Percentiles rank a stretch among this genome's conserved stretches.
phyloP scores from a whole-genome alignment of 2,329 filamentous ascomycete genomes.

The Fusarium albidum region DNA sequence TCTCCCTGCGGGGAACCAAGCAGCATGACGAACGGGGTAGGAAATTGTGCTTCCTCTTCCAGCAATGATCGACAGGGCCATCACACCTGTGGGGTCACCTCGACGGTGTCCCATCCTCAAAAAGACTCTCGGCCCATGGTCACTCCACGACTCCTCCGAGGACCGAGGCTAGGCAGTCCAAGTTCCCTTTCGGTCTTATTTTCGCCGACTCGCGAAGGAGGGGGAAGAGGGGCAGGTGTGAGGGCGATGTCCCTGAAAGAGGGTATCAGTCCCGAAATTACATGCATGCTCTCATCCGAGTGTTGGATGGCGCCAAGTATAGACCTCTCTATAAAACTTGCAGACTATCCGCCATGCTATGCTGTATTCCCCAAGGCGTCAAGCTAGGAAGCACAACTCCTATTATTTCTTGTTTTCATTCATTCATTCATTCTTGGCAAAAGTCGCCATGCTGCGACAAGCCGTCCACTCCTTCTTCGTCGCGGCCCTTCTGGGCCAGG shows the following conservation, averaged over 20 bases:
- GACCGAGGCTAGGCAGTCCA: neutral
- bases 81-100: neutral
- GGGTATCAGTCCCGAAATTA: constrained; percentile 30
- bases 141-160: neutral
- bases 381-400: neutral
- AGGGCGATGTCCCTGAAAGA: constrained; percentile 8
- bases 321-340: constrained; percentile 14
- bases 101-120: neutral
- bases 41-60: constrained; percentile 14
- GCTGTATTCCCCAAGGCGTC: neutral
- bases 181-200: constrained; percentile 2
- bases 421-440: constrained; percentile 3
- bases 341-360: too few species aligned
- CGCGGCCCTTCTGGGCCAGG: constrained; percentile 18
- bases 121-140: neutral
- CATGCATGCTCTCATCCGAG: constrained; percentile 26
- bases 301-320: constrained; percentile 27
- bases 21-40: neutral
- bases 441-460: constrained; percentile 33
- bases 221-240: constrained; percentile 11
- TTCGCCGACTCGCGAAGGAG: constrained; percentile 21
- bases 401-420: neutral
- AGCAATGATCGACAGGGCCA: constrained; percentile 6
- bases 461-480: constrained; percentile 33
- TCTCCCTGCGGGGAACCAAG: constrained; percentile 13